phyloP scores from a whole-genome alignment of 495 filamentous ascomycete genomes.

The Penicillium subrubescens region DNA sequence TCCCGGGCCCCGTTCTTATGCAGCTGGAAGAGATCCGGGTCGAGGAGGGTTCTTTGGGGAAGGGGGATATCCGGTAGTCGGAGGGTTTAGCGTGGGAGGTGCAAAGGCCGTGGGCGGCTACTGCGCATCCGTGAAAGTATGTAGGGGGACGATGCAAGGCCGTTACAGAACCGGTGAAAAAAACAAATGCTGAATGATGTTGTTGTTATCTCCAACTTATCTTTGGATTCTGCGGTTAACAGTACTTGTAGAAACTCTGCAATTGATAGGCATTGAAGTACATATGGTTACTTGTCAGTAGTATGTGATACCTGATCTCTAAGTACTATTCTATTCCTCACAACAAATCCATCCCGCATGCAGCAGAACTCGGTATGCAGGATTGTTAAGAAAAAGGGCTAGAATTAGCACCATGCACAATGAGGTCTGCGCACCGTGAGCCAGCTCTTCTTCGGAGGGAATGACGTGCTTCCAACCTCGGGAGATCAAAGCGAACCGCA shows the following conservation, averaged over 20 bases:
- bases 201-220: neutral
- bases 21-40: constrained; percentile 4
- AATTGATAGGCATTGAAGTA: neutral
- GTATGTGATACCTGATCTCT: neutral
- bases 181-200: neutral
- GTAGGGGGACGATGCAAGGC: constrained; percentile 28
- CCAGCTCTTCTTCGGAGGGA: neutral
- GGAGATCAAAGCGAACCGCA: constrained; percentile 13
- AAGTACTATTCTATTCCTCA: neutral
- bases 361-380: constrained; percentile 1
- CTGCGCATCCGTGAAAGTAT: constrained; percentile 32
- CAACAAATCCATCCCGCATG: constrained; percentile 7
- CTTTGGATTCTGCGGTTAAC: neutral
- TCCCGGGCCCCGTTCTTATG: neutral
- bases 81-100: neutral
- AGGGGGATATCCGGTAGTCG: neutral
- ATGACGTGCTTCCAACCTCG: constrained; percentile 15
- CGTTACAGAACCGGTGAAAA: constrained; percentile 16
- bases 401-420: constrained; percentile 10
- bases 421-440: constrained; percentile 5
- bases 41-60: neutral
- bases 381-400: neutral
- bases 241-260: neutral
- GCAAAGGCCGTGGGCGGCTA: constrained; percentile 20
- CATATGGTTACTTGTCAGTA: neutral